Conservation (phyloP, 805 yeast species). For the Ogataea parapolymorpha region DNA sequence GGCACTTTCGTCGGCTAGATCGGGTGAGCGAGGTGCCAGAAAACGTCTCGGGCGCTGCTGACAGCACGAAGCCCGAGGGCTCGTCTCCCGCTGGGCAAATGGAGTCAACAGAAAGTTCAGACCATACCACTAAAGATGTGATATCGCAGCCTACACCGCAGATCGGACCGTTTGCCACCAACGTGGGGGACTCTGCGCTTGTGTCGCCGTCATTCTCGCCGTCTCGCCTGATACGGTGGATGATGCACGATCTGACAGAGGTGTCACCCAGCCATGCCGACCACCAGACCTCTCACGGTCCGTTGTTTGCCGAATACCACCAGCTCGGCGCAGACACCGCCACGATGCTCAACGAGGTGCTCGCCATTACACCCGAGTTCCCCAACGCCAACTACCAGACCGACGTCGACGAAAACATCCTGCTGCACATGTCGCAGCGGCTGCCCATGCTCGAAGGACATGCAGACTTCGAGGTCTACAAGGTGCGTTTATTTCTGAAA, state of each 20-base stretch:
- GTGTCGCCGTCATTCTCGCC: slow-evolving; percentile 10
- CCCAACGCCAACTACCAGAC: slow-evolving; percentile 23
- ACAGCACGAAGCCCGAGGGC: no score
- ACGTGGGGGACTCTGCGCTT: not conserved
- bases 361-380: slow-evolving; percentile 24
- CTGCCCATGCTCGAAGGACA: slow-evolving; percentile 19
- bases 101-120: no score
- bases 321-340: slow-evolving; percentile 19
- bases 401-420: slow-evolving; percentile 15
- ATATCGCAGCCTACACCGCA: no score
- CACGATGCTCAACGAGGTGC: slow-evolving; percentile 21
- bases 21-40: not conserved
- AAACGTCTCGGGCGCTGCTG: no score
- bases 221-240: slow-evolving; percentile 18
- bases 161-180: no score
- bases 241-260: slow-evolving; percentile 15
- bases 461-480: slow-evolving; percentile 20
- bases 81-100: no score
- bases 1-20: not conserved
- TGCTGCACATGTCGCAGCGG: slow-evolving; percentile 16
- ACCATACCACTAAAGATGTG: no score
- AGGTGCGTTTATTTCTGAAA: slow-evolving; percentile 25
- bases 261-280: slow-evolving; percentile 13
- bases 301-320: slow-evolving; percentile 17
- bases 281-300: slow-evolving; percentile 10